A percentile compares a stretch with the other conserved stretches of the same genome.
These are phyloP conservation scores for Alnus rubra DNA, from an alignment of 306 rosid genomes.

Conservation along the genomic window DNA sequence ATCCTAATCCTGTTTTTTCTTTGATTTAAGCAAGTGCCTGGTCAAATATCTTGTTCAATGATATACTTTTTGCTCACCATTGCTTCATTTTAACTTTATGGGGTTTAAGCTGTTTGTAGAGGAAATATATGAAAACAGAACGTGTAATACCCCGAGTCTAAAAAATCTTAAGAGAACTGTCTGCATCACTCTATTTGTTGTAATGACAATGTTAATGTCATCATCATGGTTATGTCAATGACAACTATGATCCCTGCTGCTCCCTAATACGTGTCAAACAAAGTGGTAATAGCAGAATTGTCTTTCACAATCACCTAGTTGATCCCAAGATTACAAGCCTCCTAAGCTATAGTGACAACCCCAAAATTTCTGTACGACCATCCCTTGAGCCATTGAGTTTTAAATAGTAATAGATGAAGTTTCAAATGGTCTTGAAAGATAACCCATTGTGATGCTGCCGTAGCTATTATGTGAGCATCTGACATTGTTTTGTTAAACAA, in stretches of 20 bases:
- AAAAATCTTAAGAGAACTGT: not conserved
- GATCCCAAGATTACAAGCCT: not conserved
- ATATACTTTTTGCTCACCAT: not conserved
- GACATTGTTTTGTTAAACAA: not conserved
- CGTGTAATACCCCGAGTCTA: not conserved
- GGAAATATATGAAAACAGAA: not conserved
- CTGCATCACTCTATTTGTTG: not conserved
- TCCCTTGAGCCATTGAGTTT: not conserved
- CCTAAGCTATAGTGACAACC: not conserved
- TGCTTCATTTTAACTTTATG: no score
- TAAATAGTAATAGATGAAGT: no score
- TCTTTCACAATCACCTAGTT: not conserved
- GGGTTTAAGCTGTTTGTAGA: not conserved
- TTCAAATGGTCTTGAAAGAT: not conserved
- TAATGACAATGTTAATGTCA: not conserved
- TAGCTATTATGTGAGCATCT: not conserved
- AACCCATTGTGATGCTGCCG: not conserved
- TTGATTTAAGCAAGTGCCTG: not conserved
- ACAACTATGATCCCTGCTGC: no score
- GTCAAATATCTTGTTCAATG: not conserved
- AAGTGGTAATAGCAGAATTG: not conserved
- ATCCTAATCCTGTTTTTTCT: slow-evolving; percentile 12
- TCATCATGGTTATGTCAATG: not conserved
- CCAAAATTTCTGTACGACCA: not conserved
- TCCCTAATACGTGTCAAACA: no score